A percentile compares a stretch with the other conserved stretches of the same genome.
Conservation (phyloP, 768 basidiomycete species). For the button mushroom (Agaricus bisporus) region DNA sequence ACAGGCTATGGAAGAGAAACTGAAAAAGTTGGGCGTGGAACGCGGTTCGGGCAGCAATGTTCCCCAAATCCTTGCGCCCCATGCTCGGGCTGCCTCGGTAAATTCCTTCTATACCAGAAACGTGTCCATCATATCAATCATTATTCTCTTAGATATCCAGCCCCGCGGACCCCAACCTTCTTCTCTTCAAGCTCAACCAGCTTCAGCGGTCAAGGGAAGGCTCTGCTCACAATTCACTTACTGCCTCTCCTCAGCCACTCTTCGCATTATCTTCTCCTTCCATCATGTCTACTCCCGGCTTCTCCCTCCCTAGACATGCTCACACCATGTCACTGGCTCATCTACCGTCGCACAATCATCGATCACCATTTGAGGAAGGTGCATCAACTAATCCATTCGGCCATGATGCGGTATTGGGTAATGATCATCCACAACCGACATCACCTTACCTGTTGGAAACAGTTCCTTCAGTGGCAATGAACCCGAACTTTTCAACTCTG, state of each 20-base stretch:
- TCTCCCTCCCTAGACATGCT: constrained; percentile 42
- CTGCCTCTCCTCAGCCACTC: constrained; percentile 59
- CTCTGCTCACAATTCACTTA: constrained; percentile 44
- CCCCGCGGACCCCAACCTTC: constrained; percentile 80
- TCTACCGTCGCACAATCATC: constrained; percentile 35
- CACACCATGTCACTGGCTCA: constrained; percentile 72
- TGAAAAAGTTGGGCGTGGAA: constrained; percentile 77
- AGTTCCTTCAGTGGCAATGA: constrained; percentile 1
- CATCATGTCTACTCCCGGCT: constrained; percentile 23
- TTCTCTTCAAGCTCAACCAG: constrained; percentile 80
- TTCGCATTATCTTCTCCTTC: constrained; percentile 47
- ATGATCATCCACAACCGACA: constrained; percentile 19
- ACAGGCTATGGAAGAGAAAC: constrained; percentile 71
- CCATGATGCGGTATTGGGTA: constrained; percentile 45
- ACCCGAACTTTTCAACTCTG: neutral
- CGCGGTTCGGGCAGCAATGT: constrained; percentile 48
- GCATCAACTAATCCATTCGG: constrained; percentile 62
- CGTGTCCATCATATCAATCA: constrained; percentile 14
- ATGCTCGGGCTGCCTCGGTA: constrained; percentile 81
- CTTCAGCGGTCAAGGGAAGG: constrained; percentile 65
- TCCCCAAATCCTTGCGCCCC: constrained; percentile 64
- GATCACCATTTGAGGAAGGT: constrained; percentile 23
- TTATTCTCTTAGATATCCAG: constrained; percentile 63
- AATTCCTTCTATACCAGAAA: constrained; percentile 27
- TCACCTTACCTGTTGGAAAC: constrained; percentile 16